A percentile compares a stretch with the other conserved stretches of the same genome.
Evolutionary conservation across 2,329 filamentous ascomycete species (phyloP).

Genomic region (Colletotrichum sp.): DNA sequence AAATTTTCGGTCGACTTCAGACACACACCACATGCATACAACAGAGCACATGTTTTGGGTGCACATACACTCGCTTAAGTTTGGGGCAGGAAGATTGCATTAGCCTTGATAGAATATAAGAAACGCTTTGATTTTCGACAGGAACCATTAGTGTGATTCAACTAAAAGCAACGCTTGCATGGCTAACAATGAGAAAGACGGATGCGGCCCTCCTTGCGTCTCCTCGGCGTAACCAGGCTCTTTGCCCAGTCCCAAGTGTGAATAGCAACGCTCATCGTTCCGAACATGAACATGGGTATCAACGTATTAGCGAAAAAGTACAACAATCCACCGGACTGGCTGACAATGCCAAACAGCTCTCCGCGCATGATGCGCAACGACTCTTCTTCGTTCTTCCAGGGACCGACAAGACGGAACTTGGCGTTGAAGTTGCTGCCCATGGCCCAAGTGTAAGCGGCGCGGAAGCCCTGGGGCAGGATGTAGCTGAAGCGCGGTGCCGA

Average conservation of each 20-base stretch:
- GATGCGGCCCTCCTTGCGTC: neutral
- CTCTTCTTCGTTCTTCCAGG: conserved; percentile 41
- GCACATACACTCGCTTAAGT: neutral
- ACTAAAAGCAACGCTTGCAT: neutral
- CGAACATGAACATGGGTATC: conserved; percentile 40
- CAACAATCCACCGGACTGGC: conserved; percentile 37
- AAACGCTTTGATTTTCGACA: neutral
- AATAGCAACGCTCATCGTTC: conserved; percentile 34
- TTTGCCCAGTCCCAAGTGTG: conserved; percentile 14
- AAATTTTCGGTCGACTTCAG: neutral
- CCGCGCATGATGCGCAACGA: conserved; percentile 42
- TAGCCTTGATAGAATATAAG: neutral
- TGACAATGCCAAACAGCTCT: conserved; percentile 45
- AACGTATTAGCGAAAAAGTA: conserved; percentile 43
- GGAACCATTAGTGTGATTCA: neutral
- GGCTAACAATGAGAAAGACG: neutral
- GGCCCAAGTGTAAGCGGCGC: conserved; percentile 45
- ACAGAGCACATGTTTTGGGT: neutral
- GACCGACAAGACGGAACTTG: conserved; percentile 51
- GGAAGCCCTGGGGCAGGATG: conserved; percentile 33
- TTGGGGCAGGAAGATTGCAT: neutral
- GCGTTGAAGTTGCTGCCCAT: conserved; percentile 54
- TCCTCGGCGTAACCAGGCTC: neutral
- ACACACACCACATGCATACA: neutral
- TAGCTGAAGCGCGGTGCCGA: conserved; percentile 42